Evolutionary conservation across 2,329 filamentous ascomycete genomes (phyloP).

Genomic region (Pseudophaeomoniella oleicola): DNA sequence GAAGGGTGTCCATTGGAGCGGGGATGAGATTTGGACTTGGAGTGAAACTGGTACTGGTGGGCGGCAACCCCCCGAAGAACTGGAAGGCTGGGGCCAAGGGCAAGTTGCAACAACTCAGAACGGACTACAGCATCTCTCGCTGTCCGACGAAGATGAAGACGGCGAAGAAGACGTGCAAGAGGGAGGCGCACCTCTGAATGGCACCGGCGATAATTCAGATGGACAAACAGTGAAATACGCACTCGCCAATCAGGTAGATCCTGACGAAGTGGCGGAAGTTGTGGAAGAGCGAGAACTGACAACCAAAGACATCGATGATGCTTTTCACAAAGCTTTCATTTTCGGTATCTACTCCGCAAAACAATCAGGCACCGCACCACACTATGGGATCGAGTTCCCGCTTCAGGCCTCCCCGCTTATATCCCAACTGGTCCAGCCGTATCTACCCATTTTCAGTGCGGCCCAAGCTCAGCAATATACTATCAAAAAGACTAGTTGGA

Average conservation of each 20-base stretch:
- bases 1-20: conserved; percentile 50
- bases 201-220: conserved; percentile 17
- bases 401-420: conserved; percentile 50
- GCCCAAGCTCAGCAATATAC: conserved; percentile 42
- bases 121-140: conserved; percentile 5
- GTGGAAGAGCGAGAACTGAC: conserved; percentile 37
- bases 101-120: conserved; percentile 24
- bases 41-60: conserved; percentile 40
- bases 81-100: conserved; percentile 34
- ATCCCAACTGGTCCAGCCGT: conserved; percentile 50
- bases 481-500: conserved; percentile 58
- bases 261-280: conserved; percentile 15
- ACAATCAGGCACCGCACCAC: conserved; percentile 35
- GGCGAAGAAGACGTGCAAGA: conserved; percentile 24
- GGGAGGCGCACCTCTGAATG: conserved; percentile 27
- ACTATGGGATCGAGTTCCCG: conserved; percentile 45
- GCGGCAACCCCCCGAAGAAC: conserved; percentile 33
- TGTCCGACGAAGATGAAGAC: conserved; percentile 28
- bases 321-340: conserved; percentile 49
- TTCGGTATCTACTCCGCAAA: conserved; percentile 48
- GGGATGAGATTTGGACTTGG: conserved; percentile 56
- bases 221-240: conserved; percentile 3
- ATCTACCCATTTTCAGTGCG: conserved; percentile 43
- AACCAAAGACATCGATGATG: conserved; percentile 51
- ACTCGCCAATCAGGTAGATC: neutral